These are phyloP conservation scores for Eucalyptus tenuipes DNA, from an alignment of 345 rosid species.

Conservation along the genomic window DNA sequence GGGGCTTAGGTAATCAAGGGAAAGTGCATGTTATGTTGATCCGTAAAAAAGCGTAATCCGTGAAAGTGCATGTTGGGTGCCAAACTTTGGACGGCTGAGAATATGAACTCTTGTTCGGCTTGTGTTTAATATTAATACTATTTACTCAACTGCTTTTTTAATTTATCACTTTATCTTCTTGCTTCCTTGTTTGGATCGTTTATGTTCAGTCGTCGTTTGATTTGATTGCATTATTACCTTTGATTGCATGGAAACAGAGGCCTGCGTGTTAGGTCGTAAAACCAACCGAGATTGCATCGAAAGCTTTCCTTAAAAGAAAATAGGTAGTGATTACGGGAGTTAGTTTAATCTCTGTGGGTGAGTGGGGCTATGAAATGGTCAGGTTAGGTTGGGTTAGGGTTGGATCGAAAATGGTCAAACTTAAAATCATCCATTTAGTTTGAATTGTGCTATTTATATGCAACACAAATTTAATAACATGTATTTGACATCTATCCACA, in stretches of 20 bases:
- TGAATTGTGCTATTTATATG: too few relatives aligned
- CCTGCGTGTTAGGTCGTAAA: background rate
- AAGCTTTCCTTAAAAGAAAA: background rate
- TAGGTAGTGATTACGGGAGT: background rate
- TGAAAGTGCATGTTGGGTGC: background rate
- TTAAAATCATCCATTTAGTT: background rate
- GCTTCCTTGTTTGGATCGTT: background rate
- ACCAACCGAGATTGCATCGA: background rate
- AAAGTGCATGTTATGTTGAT: background rate
- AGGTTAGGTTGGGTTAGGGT: background rate
- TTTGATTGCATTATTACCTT: background rate
- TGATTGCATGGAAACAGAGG: background rate
- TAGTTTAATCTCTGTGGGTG: background rate
- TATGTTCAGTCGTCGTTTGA: background rate
- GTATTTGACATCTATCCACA: background rate
- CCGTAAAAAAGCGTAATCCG: background rate
- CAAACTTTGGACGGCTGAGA: background rate
- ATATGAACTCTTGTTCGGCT: too few relatives aligned
- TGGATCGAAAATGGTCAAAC: background rate
- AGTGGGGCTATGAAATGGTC: background rate
- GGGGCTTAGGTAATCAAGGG: too few relatives aligned
- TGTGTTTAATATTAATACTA: background rate
- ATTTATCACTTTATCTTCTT: background rate
- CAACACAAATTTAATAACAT: too few relatives aligned
- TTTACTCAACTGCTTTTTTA: background rate